These are phyloP conservation scores for Stylonectria norvegica DNA, from an alignment of 2,329 filamentous ascomycete species.

Conservation along the genomic window DNA sequence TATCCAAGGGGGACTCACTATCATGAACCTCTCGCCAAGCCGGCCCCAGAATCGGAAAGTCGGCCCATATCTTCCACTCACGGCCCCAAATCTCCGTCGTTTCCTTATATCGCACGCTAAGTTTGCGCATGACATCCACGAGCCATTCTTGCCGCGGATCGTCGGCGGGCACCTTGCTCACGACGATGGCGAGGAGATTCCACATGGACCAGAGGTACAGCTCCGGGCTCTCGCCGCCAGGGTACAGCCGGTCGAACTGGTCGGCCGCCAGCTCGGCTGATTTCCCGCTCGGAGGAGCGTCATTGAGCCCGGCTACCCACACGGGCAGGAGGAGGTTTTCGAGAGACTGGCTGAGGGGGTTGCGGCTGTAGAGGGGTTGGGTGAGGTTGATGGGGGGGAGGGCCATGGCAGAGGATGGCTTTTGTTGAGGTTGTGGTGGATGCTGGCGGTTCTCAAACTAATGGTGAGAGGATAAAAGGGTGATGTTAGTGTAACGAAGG, in stretches of 20 bases:
- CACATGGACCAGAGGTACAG: conserved; percentile 31
- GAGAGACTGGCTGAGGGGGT: too few relatives aligned
- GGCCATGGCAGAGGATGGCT: too few relatives aligned
- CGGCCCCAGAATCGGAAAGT: conserved; percentile 30
- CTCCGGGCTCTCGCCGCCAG: conserved; percentile 15
- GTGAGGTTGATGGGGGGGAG: too few relatives aligned
- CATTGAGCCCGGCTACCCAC: too few relatives aligned
- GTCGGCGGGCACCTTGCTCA: conserved; percentile 24
- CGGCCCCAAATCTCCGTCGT: conserved; percentile 29
- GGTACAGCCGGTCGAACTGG: background rate
- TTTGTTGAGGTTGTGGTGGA: too few relatives aligned
- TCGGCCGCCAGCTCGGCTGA: background rate
- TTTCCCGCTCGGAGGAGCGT: background rate
- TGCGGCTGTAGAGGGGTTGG: too few relatives aligned
- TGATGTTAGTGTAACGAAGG: too few relatives aligned
- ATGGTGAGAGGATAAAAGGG: too few relatives aligned
- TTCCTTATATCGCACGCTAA: conserved; percentile 21
- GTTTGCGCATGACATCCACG: conserved; percentile 16
- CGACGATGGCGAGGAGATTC: conserved; percentile 24
- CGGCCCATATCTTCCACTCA: conserved; percentile 25
- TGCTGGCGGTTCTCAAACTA: too few relatives aligned
- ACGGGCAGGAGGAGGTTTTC: too few relatives aligned
- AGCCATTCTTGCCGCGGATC: conserved; percentile 27
- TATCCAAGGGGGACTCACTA: conserved; percentile 20
- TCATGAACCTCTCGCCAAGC: conserved; percentile 31